Base-by-base conservation (phyloP, 2,329 filamentous ascomycete genomes). In the Penicillium occitanis region DNA sequence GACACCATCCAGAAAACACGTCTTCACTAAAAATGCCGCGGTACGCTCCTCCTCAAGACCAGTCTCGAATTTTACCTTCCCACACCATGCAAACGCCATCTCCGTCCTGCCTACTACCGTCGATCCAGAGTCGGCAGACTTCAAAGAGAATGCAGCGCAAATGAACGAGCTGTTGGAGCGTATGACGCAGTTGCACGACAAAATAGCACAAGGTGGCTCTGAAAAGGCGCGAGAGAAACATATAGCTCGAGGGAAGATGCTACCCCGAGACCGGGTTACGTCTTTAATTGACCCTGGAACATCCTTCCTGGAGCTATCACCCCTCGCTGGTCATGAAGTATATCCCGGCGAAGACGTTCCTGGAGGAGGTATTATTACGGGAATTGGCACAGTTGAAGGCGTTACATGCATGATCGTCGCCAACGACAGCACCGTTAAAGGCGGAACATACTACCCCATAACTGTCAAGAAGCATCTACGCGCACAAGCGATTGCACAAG, bases 381-480 rank as follows among this genome's bases (percentile, higher is more conserved):
- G 94, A 0, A 88, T 98, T 62, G 94, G 94, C 2, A 90, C 91
- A 1, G 91, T 99, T 30, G 91, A 95, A 76, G 94, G 94, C 14
- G 92, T 97, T 30, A 90, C 89, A 48, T 98, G 94, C 78, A 90
- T 97, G 81, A 91, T 98, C 72, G 91, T 97, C 60, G 93, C 93
- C 66, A 97, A 98, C 76, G 94, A 97, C 77, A 96, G 92, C 81
- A 97, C 94, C 19, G 94, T 98, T 74, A 99, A 98, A 81, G 94
- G 94, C 62, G 94, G 94, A 28, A 96, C 94, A 1, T 99, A 99
- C 80, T 98, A 94, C 75, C 94, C 94, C 1, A 92, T 98, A 72
- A 99, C 94, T 0, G 92, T 98, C 67, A 97, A 97, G 83, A 99
- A 99, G 84, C 95, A 98, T 78, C 83, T 98, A 17, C 88, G 94